Evolutionary conservation across 2,329 filamentous ascomycete species (phyloP), one percentile per base, ranked within the genome.

Genomic region (Venturiaceae sp.): DNA sequence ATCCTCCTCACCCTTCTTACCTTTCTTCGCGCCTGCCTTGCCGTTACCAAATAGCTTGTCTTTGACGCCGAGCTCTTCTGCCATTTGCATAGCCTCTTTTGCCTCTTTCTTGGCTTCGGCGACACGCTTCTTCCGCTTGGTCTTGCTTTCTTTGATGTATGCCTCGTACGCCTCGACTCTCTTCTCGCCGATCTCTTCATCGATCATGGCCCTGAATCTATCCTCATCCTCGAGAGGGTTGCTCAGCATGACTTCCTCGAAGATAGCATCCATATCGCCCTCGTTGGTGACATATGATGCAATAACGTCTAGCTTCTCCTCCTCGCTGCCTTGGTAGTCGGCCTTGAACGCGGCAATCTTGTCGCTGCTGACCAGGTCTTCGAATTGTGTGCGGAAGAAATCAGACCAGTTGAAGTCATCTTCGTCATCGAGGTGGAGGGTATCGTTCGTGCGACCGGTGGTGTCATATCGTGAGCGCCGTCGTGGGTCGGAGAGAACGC

Each of bases 381-480:
- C 83, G 71, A 86, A 96, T 66, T 96, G 91, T 63, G 87, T 84
- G 58, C 85, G 83, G 77, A 95, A 99, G 77, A 91, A 99, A 53
- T 88, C 86, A 57, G 83, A 79, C 94, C 94, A 99, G 77, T 90
- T 83, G 75, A 97, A 99, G 61, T 76, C 76, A 57, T 86, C 88
- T 60, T 89, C 85, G 68, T 90, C 87, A 55, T 79, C 74, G 33
- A 86, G 66, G 56, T 80, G 81, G 23, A 95, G 82, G 8, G 84
- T 86, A 68, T 96, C 92, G 11, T 88, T 84, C 0, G 92, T 97
- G 58, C 87, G 94, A 58, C 94, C 94, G 0, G 92, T 97, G 57
- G 82, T 79, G 69, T 99, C 92, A 76, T 96, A 99, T 60, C 90
- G 88, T 65, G 85, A 84, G 64, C 94, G 88, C 57, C 94, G 84